A percentile compares a stretch with the other conserved stretches of the same genome.
Conservation (phyloP, 164 flowering plant species). For the Macadamia integrifolia region DNA sequence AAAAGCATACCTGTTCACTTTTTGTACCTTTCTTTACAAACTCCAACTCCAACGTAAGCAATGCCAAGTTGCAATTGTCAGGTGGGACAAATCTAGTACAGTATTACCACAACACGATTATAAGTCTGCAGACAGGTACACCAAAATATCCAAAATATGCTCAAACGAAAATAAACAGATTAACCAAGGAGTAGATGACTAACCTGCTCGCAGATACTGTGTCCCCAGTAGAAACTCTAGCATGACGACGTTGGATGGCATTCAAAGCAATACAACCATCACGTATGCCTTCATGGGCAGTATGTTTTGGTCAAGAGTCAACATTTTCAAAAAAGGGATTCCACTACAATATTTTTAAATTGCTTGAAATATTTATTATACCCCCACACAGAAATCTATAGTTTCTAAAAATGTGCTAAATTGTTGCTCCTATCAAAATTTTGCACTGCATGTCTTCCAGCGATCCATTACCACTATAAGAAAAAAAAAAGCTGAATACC, state of each 20-base stretch:
- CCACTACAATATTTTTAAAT: not conserved
- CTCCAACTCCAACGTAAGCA: constrained; percentile 68
- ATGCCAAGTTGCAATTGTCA: constrained; percentile 46
- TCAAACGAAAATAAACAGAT: not conserved
- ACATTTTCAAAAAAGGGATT: not conserved
- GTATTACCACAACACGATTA: constrained; percentile 1
- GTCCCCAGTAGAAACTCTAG: constrained; percentile 79
- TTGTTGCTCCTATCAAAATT: not conserved
- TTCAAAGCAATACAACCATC: constrained; percentile 67
- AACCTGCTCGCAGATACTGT: constrained; percentile 57
- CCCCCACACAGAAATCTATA: too few species aligned
- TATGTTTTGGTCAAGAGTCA: constrained; percentile 46
- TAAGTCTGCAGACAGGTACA: not conserved
- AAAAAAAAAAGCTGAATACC: too few species aligned
- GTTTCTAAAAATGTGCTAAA: not conserved
- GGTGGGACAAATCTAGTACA: constrained; percentile 52
- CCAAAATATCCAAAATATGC: not conserved
- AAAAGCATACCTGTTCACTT: constrained; percentile 39
- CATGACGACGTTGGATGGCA: constrained; percentile 73
- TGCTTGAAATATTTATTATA: not conserved
- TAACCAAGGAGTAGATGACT: not conserved
- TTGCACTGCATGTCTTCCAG: too few species aligned
- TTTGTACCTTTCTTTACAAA: constrained; percentile 52
- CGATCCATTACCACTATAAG: too few species aligned
- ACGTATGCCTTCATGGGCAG: constrained; percentile 52